These are phyloP conservation scores for Scedosporium minutisporum DNA, from an alignment of 2,329 filamentous ascomycete species.

Conservation along the genomic window DNA sequence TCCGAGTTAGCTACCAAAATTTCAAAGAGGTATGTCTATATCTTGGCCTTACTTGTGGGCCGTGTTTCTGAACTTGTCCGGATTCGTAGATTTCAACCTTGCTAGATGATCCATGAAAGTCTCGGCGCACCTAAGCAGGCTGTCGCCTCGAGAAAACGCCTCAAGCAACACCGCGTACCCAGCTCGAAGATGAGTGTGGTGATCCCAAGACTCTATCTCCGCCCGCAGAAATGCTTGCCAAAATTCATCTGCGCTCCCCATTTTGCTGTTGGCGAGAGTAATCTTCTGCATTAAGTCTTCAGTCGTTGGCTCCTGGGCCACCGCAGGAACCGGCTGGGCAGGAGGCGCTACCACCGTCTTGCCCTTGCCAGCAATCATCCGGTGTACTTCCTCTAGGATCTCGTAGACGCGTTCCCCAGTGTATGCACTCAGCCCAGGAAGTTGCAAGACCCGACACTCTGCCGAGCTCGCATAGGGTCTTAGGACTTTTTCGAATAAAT, in stretches of 20 bases:
- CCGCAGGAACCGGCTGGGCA: not conserved
- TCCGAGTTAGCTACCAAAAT: not conserved
- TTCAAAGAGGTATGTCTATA: too few species aligned
- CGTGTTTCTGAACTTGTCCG: slow-evolving; percentile 22
- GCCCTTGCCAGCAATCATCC: not conserved
- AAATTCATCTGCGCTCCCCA: slow-evolving; percentile 12
- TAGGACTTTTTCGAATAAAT: not conserved
- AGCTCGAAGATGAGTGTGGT: slow-evolving; percentile 22
- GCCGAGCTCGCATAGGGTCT: not conserved
- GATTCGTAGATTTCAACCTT: slow-evolving; percentile 15
- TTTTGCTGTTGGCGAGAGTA: not conserved
- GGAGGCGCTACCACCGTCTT: not conserved
- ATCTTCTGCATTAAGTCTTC: not conserved
- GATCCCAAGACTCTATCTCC: slow-evolving; percentile 20
- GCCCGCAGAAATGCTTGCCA: slow-evolving; percentile 18
- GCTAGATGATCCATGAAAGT: slow-evolving; percentile 19
- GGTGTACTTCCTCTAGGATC: slow-evolving; percentile 6
- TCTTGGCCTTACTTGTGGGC: slow-evolving; percentile 17
- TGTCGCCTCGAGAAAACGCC: slow-evolving; percentile 14
- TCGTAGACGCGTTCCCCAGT: not conserved
- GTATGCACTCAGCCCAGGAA: not conserved
- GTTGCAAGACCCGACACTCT: not conserved
- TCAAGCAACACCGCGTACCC: slow-evolving; percentile 21
- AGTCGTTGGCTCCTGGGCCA: not conserved
- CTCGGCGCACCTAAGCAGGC: slow-evolving; percentile 18